phyloP scores from a whole-genome alignment of 768 basidiomycete species.

The Agaricus blazei region DNA sequence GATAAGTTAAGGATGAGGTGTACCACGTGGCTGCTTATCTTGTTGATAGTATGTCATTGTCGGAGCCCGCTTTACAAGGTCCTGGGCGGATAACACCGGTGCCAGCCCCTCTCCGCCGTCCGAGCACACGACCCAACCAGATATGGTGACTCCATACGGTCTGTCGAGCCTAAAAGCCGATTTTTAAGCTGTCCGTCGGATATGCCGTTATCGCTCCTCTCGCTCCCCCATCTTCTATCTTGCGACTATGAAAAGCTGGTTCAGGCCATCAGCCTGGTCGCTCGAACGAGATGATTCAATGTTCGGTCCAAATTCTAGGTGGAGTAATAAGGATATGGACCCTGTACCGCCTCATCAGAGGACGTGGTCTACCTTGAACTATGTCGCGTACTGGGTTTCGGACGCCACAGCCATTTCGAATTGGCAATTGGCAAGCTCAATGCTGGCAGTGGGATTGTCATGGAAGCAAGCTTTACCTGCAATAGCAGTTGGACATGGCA shows the following conservation, averaged over 20 bases:
- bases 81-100: no score
- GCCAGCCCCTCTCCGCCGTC: no score
- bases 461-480: conserved; percentile 69
- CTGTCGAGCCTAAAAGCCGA: no score
- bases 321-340: conserved; percentile 77
- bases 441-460: conserved; percentile 70
- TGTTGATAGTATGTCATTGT: no score
- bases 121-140: no score
- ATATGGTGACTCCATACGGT: no score
- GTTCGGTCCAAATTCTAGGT: conserved; percentile 53
- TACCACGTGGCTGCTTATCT: no score
- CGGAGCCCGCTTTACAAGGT: no score
- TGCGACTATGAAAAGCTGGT: conserved; percentile 1
- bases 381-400: conserved; percentile 57
- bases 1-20: no score
- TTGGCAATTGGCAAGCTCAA: conserved; percentile 68
- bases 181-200: no score
- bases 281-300: conserved; percentile 47
- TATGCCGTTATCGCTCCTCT: no score
- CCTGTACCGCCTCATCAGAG: conserved; percentile 56
- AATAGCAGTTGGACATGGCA: conserved; percentile 66
- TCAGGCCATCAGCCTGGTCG: conserved; percentile 38
- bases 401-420: conserved; percentile 42
- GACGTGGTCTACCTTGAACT: conserved; percentile 69
- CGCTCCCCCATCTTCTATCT: background rate